These are phyloP conservation scores for Metschnikowia vanudenii DNA, from an alignment of 805 yeast species.

Conservation along the genomic window DNA sequence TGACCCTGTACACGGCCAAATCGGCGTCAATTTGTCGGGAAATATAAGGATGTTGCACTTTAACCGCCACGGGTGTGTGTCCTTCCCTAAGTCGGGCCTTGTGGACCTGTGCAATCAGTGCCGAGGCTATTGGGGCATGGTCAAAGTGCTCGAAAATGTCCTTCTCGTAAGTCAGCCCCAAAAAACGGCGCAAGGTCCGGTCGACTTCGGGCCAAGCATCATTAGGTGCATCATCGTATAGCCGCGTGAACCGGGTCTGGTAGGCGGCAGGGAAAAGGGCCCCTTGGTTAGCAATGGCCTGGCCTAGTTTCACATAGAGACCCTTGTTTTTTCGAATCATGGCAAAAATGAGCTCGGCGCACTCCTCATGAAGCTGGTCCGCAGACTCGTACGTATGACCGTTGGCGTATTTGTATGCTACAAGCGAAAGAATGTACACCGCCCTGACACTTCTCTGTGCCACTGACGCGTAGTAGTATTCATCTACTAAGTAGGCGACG, in stretches of 20 bases:
- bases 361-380: constrained; percentile 57
- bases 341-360: constrained; percentile 42
- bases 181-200: constrained; percentile 33
- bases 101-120: constrained; percentile 73
- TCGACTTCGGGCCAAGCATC: constrained; percentile 53
- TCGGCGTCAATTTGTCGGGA: constrained; percentile 60
- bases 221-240: constrained; percentile 69
- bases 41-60: constrained; percentile 65
- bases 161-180: constrained; percentile 43
- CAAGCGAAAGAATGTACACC: constrained; percentile 42
- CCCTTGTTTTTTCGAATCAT: constrained; percentile 37
- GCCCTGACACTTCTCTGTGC: constrained; percentile 53
- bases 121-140: constrained; percentile 66
- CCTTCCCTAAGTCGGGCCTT: constrained; percentile 41
- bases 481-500: constrained; percentile 33
- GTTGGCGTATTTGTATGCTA: constrained; percentile 60
- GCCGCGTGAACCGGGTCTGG: constrained; percentile 52
- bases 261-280: constrained; percentile 62
- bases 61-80: constrained; percentile 60
- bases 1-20: constrained; percentile 52
- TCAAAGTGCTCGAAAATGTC: constrained; percentile 46
- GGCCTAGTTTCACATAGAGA: constrained; percentile 74
- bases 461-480: constrained; percentile 46
- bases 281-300: constrained; percentile 76
- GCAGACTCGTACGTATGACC: constrained; percentile 37